Evolutionary conservation across 805 yeast genomes (phyloP).

Genomic region (Candida yuanshanica): DNA sequence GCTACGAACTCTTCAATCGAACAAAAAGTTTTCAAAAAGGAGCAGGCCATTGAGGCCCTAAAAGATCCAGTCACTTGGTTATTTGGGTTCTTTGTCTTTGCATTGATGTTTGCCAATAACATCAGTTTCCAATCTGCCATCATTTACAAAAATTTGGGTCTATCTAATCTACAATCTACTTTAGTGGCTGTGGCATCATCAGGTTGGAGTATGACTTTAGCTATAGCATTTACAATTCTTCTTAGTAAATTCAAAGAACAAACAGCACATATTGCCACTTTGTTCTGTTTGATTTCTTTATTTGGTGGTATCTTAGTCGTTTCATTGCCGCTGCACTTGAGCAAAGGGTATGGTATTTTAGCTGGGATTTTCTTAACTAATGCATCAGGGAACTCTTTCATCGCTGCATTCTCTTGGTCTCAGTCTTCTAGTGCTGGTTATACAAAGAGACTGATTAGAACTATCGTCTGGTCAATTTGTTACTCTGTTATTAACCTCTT

Average conservation of each 20-base stretch:
- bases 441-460: constrained; percentile 38
- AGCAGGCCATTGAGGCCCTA: constrained; percentile 35
- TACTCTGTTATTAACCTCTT: constrained; percentile 40
- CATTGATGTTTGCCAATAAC: constrained; percentile 40
- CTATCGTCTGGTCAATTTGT: constrained; percentile 30
- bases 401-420: constrained; percentile 16
- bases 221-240: constrained; percentile 28
- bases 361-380: constrained; percentile 25
- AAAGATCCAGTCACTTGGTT: constrained; percentile 36
- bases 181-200: constrained; percentile 40
- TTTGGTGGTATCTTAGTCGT: constrained; percentile 36
- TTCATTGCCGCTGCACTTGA: constrained; percentile 31
- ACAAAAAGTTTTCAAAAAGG: constrained; percentile 33
- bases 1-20: constrained; percentile 34
- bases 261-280: constrained; percentile 24
- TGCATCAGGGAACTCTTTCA: constrained; percentile 27
- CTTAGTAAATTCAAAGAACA: constrained; percentile 26
- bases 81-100: constrained; percentile 28
- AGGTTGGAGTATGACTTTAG: constrained; percentile 21
- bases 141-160: constrained; percentile 33
- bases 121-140: constrained; percentile 41
- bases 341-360: constrained; percentile 26
- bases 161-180: constrained; percentile 36
- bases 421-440: constrained; percentile 31
- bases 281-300: constrained; percentile 15